Evolutionary conservation across 441 rosid species (phyloP).

Genomic region (Erysimum pusillum): DNA sequence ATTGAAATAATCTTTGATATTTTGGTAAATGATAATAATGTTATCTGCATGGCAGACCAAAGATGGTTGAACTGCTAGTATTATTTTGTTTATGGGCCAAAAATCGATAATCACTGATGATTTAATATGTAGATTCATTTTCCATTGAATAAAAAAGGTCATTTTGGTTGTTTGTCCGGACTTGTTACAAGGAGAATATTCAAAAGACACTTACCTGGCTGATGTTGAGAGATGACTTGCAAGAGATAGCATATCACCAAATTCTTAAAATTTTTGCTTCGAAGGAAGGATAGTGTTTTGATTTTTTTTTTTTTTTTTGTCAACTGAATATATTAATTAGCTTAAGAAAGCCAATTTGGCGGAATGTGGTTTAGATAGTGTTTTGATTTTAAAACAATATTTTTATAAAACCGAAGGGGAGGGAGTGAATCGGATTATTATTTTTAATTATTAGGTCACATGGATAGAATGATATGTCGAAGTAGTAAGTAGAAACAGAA

Average conservation of each 20-base stretch:
- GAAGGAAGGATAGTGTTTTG: constrained; percentile 21
- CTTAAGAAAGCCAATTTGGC: no score
- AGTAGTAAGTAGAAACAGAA: background rate
- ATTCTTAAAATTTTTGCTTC: constrained; percentile 25
- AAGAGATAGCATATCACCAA: constrained; percentile 28
- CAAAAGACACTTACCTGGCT: constrained; percentile 34
- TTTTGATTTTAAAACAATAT: background rate
- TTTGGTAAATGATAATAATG: constrained; percentile 1
- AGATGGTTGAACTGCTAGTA: constrained; percentile 9
- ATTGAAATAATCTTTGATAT: background rate
- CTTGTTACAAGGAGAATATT: constrained; percentile 19
- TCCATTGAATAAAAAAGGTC: background rate
- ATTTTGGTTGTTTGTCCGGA: background rate
- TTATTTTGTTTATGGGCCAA: background rate
- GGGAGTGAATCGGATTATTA: background rate
- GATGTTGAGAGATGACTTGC: constrained; percentile 35
- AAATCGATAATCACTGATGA: constrained; percentile 13
- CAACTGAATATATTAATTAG: no score
- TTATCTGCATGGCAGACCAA: constrained; percentile 7
- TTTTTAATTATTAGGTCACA: background rate
- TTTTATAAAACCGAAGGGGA: background rate
- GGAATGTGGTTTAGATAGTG: no score
- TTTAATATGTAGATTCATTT: background rate
- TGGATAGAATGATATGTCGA: background rate
- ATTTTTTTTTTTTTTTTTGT: background rate